phyloP scores from a whole-genome alignment of 495 filamentous ascomycete genomes.

The Hamigera avellanea region DNA sequence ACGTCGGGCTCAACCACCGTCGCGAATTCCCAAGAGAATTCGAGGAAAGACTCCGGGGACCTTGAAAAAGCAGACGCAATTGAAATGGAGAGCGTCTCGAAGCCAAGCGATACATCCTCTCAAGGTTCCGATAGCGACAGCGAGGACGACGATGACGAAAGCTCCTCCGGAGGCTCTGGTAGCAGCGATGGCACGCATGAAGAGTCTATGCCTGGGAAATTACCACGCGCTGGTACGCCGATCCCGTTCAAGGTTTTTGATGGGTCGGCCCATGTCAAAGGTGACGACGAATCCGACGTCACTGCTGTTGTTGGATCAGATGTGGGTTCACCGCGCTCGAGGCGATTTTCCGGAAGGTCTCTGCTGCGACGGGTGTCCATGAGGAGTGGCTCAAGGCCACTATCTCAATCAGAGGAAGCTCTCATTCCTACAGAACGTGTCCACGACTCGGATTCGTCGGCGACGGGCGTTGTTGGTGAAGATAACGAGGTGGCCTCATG shows the following conservation, averaged over 20 bases:
- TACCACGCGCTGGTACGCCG: no score
- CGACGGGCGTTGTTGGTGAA: no score
- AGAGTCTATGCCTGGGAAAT: no score
- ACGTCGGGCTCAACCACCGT: slow-evolving; percentile 6
- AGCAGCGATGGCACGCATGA: no score
- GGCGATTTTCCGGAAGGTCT: slow-evolving; percentile 15
- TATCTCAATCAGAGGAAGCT: slow-evolving; percentile 17
- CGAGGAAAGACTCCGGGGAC: slow-evolving; percentile 13
- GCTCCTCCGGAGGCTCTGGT: no score
- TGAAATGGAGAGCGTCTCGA: slow-evolving; percentile 25
- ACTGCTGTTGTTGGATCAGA: slow-evolving; percentile 28
- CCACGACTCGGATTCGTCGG: no score
- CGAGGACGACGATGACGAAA: slow-evolving; percentile 8
- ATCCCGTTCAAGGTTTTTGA: slow-evolving; percentile 8
- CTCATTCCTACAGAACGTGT: no score
- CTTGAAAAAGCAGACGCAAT: slow-evolving; percentile 22
- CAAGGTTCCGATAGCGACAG: slow-evolving; percentile 14
- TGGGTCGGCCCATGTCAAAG: slow-evolving; percentile 7
- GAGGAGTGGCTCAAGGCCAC: slow-evolving; percentile 2
- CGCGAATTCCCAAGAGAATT: slow-evolving; percentile 20
- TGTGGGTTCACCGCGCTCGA: slow-evolving; percentile 17
- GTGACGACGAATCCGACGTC: slow-evolving; percentile 23
- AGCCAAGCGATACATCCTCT: slow-evolving; percentile 9
- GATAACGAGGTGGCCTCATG: no score
- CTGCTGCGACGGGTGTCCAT: slow-evolving; percentile 11